Conservation (phyloP, 2,329 filamentous ascomycete species). For the Atkinsonella texensis region DNA sequence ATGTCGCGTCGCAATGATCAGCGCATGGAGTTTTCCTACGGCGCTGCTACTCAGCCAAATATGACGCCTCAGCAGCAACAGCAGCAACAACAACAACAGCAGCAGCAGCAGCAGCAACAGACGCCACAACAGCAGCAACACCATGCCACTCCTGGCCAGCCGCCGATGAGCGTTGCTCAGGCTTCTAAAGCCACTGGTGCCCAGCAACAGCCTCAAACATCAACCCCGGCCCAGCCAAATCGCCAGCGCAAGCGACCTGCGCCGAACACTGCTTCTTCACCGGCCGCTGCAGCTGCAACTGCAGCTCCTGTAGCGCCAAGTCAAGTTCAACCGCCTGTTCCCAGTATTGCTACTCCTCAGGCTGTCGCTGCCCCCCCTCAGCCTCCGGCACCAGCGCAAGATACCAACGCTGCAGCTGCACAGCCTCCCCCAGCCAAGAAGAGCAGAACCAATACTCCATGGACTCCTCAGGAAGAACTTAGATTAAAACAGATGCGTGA, state of each 20-base stretch:
- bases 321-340: slow-evolving; percentile 20
- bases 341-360: slow-evolving; percentile 20
- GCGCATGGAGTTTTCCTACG: slow-evolving; percentile 31
- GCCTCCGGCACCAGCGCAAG: slow-evolving; percentile 18
- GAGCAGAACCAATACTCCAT: slow-evolving; percentile 95
- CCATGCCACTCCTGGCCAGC: slow-evolving; percentile 27
- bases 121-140: slow-evolving; percentile 21
- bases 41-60: slow-evolving; percentile 25
- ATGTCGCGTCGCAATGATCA: slow-evolving; percentile 33
- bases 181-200: slow-evolving; percentile 17
- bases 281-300: slow-evolving; percentile 19
- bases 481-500: slow-evolving; percentile 90
- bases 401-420: slow-evolving; percentile 17
- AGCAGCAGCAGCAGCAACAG: slow-evolving; percentile 17
- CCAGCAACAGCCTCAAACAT: slow-evolving; percentile 26
- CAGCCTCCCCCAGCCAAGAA: slow-evolving; percentile 62
- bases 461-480: slow-evolving; percentile 90
- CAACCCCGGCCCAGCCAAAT: slow-evolving; percentile 24
- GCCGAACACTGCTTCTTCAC: slow-evolving; percentile 26
- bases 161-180: slow-evolving; percentile 33
- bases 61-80: slow-evolving; percentile 23
- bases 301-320: slow-evolving; percentile 21
- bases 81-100: slow-evolving; percentile 21
- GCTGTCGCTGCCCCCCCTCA: slow-evolving; percentile 15
- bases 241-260: slow-evolving; percentile 31